Percentiles rank a stretch among this genome's conserved stretches.
phyloP scores from a whole-genome alignment of 805 yeast genomes.

The Lipomyces yamadae region DNA sequence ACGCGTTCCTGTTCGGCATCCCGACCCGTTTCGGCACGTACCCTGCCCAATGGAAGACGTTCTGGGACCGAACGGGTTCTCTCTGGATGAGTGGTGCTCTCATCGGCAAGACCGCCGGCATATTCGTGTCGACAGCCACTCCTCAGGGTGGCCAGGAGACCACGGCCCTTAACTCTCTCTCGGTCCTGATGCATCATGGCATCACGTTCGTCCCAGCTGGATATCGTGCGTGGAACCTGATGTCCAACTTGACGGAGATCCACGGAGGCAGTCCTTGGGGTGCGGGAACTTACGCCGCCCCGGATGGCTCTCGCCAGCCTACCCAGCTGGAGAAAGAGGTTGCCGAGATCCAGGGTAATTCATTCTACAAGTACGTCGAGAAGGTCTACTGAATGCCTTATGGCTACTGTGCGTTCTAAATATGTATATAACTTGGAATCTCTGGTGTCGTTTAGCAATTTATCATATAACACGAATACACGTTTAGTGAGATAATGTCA shows the following conservation, averaged over 20 bases:
- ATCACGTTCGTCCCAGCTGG: conserved; percentile 79
- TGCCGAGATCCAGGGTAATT: conserved; percentile 69
- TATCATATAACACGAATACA: not conserved
- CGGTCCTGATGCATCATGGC: conserved; percentile 75
- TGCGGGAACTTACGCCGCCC: conserved; percentile 77
- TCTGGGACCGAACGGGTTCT: conserved; percentile 75
- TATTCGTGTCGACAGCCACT: conserved; percentile 72
- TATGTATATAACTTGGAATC: not conserved
- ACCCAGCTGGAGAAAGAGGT: conserved; percentile 64
- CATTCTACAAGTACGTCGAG: conserved; percentile 57
- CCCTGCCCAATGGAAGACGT: conserved; percentile 76
- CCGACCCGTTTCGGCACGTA: conserved; percentile 80
- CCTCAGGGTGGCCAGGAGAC: conserved; percentile 81
- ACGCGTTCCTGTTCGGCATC: conserved; percentile 75
- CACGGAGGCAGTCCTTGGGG: conserved; percentile 91
- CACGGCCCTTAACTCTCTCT: conserved; percentile 63
- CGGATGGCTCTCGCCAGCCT: conserved; percentile 76
- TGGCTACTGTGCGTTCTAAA: no score
- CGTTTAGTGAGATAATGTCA: not conserved
- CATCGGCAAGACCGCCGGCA: conserved; percentile 73
- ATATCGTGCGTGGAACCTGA: conserved; percentile 61
- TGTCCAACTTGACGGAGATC: conserved; percentile 63
- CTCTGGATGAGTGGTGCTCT: conserved; percentile 61
- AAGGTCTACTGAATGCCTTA: conserved; percentile 14
- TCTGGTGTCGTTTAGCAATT: not conserved